Percentiles rank a stretch among this genome's conserved stretches.
phyloP scores from a whole-genome alignment of 768 basidiomycete genomes.

The Mycena olivaceomarginata region DNA sequence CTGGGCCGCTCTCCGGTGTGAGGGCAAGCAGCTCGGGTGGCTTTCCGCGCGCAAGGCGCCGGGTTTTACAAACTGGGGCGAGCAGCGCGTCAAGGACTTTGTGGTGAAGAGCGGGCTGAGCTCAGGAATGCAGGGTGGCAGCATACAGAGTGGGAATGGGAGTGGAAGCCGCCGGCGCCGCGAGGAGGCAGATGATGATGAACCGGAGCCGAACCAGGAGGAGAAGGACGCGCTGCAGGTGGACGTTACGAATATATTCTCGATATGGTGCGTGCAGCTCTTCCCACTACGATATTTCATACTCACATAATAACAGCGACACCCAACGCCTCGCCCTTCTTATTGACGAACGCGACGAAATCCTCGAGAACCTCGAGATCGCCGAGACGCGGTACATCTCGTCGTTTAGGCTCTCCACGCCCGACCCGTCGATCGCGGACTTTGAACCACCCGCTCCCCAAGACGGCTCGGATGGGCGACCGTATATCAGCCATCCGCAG shows the following conservation, averaged over 20 bases:
- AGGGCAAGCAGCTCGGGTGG: constrained; percentile 86
- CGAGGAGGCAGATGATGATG: constrained; percentile 49
- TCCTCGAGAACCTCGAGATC: constrained; percentile 87
- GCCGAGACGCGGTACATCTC: constrained; percentile 87
- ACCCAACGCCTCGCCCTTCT: constrained; percentile 80
- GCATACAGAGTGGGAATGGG: constrained; percentile 37
- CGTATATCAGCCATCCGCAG: constrained; percentile 82
- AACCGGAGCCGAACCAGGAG: constrained; percentile 59
- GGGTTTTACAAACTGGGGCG: constrained; percentile 84
- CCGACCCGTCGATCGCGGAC: constrained; percentile 82
- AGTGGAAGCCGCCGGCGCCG: constrained; percentile 47
- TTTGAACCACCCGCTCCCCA: constrained; percentile 65
- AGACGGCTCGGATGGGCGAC: constrained; percentile 60
- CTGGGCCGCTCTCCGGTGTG: constrained; percentile 80
- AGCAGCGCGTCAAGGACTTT: constrained; percentile 83
- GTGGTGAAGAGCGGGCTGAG: constrained; percentile 81
- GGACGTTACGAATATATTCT: constrained; percentile 84
- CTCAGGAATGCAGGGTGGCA: constrained; percentile 66
- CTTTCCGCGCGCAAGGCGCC: constrained; percentile 77
- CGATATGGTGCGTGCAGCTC: constrained; percentile 72
- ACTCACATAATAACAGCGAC: constrained; percentile 66
- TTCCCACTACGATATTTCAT: constrained; percentile 7
- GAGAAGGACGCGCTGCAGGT: constrained; percentile 72
- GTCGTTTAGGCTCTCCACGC: constrained; percentile 84
- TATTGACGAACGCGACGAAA: constrained; percentile 84